phyloP scores from a whole-genome alignment of 805 yeast species.

The Lachancea meyersii region DNA sequence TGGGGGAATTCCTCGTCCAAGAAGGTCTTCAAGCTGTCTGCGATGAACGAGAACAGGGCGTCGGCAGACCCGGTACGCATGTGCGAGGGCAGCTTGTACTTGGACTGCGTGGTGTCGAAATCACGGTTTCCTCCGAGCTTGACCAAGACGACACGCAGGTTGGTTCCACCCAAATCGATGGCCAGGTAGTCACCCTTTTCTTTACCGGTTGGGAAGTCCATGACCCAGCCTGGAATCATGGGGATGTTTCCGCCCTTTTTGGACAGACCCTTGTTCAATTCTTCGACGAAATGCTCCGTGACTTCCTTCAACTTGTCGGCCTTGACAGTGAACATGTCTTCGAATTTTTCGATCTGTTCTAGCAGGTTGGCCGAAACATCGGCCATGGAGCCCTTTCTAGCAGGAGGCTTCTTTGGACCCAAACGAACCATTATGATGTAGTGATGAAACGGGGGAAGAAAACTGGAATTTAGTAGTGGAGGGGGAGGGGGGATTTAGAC shows the following conservation, averaged over 20 bases:
- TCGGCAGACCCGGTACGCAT: conserved; percentile 77
- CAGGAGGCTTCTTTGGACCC: conserved; percentile 79
- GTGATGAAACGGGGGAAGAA: neutral
- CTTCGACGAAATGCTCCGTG: conserved; percentile 68
- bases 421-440: conserved; percentile 58
- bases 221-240: conserved; percentile 96
- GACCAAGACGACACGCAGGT: conserved; percentile 86
- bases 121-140: conserved; percentile 75
- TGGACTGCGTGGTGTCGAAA: conserved; percentile 82
- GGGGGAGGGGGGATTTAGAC: neutral
- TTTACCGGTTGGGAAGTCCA: conserved; percentile 86
- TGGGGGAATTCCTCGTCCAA: conserved; percentile 61
- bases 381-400: conserved; percentile 62
- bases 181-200: conserved; percentile 89
- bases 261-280: conserved; percentile 75
- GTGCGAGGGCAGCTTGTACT: conserved; percentile 68
- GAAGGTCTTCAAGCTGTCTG: conserved; percentile 68
- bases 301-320: conserved; percentile 55
- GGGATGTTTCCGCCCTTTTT: conserved; percentile 81
- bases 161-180: conserved; percentile 95
- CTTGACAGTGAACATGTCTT: conserved; percentile 55
- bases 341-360: conserved; percentile 52
- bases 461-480: neutral
- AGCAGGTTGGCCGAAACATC: conserved; percentile 62
- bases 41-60: conserved; percentile 80